phyloP scores from a whole-genome alignment of 345 rosid genomes.

The Eucalyptus caleyi region DNA sequence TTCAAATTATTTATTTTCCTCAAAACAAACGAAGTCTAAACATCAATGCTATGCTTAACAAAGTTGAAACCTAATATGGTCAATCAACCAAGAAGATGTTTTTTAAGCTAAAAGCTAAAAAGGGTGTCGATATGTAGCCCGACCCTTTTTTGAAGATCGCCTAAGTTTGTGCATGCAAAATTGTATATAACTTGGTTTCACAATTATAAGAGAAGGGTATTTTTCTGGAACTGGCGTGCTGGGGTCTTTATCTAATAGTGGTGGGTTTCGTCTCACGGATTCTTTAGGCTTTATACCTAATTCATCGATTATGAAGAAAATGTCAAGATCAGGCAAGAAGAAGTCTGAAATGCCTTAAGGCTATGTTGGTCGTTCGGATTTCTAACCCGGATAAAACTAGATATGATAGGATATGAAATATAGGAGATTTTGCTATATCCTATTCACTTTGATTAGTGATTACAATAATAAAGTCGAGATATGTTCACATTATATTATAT shows the following conservation, averaged over 20 bases:
- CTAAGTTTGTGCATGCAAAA: neutral
- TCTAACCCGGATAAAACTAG: rapidly evolving
- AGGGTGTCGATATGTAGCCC: neutral
- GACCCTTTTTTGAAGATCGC: neutral
- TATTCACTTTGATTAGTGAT: rapidly evolving
- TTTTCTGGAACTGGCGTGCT: neutral
- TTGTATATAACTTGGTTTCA: neutral
- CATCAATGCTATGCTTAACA: neutral
- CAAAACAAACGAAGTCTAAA: neutral
- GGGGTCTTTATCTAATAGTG: neutral
- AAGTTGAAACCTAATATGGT: neutral
- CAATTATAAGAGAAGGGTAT: neutral
- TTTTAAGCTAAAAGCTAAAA: neutral
- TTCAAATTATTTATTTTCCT: too few species aligned
- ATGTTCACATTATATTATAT: too few species aligned
- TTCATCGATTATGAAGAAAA: neutral
- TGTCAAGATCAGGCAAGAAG: rapidly evolving
- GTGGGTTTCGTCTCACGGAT: neutral
- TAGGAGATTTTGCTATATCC: too few species aligned
- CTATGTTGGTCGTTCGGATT: too few species aligned
- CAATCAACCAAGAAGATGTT: neutral
- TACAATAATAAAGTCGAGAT: too few species aligned
- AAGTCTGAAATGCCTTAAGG: neutral
- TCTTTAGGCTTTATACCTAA: neutral
- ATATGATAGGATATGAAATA: rapidly evolving